These are phyloP conservation scores for Verticillium alfalfae DNA, from an alignment of 2,329 filamentous ascomycete genomes.

Conservation along the genomic window DNA sequence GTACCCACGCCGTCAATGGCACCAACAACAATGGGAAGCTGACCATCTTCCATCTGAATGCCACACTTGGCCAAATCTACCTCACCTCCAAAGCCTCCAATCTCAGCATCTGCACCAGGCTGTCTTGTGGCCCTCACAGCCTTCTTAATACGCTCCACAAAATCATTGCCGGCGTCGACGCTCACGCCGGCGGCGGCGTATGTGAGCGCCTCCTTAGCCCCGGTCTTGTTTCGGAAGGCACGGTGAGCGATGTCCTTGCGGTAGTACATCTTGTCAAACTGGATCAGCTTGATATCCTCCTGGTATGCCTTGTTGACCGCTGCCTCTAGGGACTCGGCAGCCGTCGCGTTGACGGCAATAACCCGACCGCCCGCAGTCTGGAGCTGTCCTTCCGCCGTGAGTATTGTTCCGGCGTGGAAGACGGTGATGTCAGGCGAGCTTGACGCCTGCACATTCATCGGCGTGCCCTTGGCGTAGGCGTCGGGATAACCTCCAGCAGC, in stretches of 20 bases:
- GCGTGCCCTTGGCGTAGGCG: constrained; percentile 66
- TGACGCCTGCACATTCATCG: constrained; percentile 34
- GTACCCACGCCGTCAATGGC: constrained; percentile 96
- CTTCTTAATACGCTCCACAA: constrained; percentile 87
- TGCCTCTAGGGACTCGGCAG: constrained; percentile 58
- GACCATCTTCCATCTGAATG: constrained; percentile 37
- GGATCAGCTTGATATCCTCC: constrained; percentile 62
- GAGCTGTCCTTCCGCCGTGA: constrained; percentile 48
- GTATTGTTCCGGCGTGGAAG: constrained; percentile 79
- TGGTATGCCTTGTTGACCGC: constrained; percentile 76
- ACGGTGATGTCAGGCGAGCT: constrained; percentile 50
- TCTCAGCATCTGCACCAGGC: constrained; percentile 84
- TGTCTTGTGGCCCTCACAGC: constrained; percentile 81
- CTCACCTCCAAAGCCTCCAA: constrained; percentile 90
- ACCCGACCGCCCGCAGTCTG: constrained; percentile 76
- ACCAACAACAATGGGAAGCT: constrained; percentile 71
- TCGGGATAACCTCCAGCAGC: constrained; percentile 82
- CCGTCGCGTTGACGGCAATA: constrained; percentile 73
- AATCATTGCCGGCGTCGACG: constrained; percentile 88
- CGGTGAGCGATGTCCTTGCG: constrained; percentile 82
- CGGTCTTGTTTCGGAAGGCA: constrained; percentile 45
- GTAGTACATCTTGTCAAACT: constrained; percentile 79
- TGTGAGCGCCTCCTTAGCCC: constrained; percentile 57
- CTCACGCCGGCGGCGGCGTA: constrained; percentile 92
- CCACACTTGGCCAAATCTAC: constrained; percentile 70